These are phyloP conservation scores for Fusarium sp. DNA, from an alignment of 2,329 filamentous ascomycete species.

Conservation along the genomic window DNA sequence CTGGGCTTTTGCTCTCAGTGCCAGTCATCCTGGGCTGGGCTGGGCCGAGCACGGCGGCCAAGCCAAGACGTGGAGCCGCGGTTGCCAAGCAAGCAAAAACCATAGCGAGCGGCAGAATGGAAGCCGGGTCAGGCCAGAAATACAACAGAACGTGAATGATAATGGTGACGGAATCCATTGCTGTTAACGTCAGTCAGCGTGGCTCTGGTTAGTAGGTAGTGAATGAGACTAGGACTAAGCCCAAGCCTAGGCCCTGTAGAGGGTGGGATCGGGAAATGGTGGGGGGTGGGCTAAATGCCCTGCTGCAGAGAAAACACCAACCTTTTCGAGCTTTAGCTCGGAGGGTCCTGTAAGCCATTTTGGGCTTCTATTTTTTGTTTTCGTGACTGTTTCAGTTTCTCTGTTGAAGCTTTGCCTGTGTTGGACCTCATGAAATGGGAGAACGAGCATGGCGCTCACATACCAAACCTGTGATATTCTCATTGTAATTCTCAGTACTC, in stretches of 20 bases:
- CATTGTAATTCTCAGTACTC: background rate
- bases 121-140: slow-evolving; percentile 17
- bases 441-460: background rate
- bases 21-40: slow-evolving; percentile 16
- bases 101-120: slow-evolving; percentile 8
- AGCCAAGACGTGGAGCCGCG: slow-evolving; percentile 20
- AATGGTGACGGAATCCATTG: slow-evolving; percentile 35
- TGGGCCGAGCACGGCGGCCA: slow-evolving; percentile 2
- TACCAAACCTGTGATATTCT: background rate
- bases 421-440: background rate
- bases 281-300: slow-evolving; percentile 20
- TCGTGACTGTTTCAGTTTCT: background rate
- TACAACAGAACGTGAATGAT: background rate
- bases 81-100: slow-evolving; percentile 5
- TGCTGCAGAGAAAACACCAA: slow-evolving; percentile 18
- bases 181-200: background rate
- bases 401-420: background rate
- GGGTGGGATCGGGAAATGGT: slow-evolving; percentile 35
- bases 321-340: slow-evolving; percentile 18
- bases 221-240: background rate
- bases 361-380: slow-evolving; percentile 11
- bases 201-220: background rate
- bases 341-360: slow-evolving; percentile 21
- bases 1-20: slow-evolving; percentile 23
- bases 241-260: slow-evolving; percentile 12